Evolutionary conservation across 345 rosid genomes (phyloP).

Genomic region (Iberis pinnata): DNA sequence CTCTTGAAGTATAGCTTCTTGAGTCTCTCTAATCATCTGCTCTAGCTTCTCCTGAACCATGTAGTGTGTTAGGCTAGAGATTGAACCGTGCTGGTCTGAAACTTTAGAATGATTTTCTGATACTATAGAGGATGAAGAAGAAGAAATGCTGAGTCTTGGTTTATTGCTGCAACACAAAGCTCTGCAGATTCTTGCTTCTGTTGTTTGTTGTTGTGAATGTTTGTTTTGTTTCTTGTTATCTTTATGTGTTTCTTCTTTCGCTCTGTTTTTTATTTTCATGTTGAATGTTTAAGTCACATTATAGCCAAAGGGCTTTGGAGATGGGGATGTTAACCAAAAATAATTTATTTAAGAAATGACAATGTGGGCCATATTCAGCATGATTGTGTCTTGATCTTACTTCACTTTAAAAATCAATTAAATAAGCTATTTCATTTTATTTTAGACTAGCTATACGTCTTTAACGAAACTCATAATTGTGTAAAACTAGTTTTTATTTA

Average conservation of each 20-base stretch:
- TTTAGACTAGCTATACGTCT: background rate
- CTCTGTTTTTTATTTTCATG: conserved; percentile 23
- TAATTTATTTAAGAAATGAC: background rate
- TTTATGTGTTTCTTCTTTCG: background rate
- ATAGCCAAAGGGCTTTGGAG: conserved; percentile 16
- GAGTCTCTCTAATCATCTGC: conserved; percentile 63
- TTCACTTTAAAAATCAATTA: background rate
- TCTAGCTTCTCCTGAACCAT: conserved; percentile 85
- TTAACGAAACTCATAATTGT: conserved; percentile 8
- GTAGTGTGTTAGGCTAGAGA: conserved; percentile 75
- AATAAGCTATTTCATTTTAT: background rate
- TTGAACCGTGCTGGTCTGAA: conserved; percentile 39
- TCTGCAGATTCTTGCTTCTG: conserved; percentile 40
- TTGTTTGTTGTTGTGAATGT: conserved; percentile 19
- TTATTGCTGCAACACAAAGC: conserved; percentile 67
- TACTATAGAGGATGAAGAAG: conserved; percentile 52
- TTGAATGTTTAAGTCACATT: conserved; percentile 17
- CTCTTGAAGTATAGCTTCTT: conserved; percentile 35
- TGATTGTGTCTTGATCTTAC: conserved; percentile 42
- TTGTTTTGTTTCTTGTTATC: conserved; percentile 11
- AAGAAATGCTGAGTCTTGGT: conserved; percentile 60
- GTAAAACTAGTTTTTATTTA: background rate
- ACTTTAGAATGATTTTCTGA: conserved; percentile 23
- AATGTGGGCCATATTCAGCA: conserved; percentile 25
- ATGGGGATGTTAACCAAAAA: conserved; percentile 11